These are phyloP conservation scores for Sporothrix schenckii DNA, from an alignment of 2,329 filamentous ascomycete genomes.

Conservation along the genomic window DNA sequence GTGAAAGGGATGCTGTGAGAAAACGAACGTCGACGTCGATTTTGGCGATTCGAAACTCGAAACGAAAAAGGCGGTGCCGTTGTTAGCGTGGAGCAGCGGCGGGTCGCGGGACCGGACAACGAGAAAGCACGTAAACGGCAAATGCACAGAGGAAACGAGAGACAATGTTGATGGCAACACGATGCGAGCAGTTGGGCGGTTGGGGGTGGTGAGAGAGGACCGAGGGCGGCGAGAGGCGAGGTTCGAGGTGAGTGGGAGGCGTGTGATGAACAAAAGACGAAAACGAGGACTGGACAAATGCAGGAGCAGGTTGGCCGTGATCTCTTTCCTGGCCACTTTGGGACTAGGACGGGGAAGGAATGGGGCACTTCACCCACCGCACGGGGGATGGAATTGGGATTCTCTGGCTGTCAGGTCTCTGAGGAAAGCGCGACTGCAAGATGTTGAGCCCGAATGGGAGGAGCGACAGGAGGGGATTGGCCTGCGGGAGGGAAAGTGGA, in stretches of 20 bases:
- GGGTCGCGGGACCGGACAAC: conserved; percentile 11
- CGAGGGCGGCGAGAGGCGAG: neutral
- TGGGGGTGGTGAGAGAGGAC: neutral
- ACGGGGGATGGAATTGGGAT: conserved; percentile 22
- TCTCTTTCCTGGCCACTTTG: conserved; percentile 24
- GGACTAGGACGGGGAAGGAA: conserved; percentile 28
- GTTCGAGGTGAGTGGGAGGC: conserved; percentile 14
- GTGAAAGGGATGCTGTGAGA: neutral
- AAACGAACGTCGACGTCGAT: conserved; percentile 23
- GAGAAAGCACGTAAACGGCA: neutral
- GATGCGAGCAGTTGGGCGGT: neutral
- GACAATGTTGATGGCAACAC: conserved; percentile 13
- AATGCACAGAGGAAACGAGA: conserved; percentile 21
- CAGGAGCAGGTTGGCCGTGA: conserved; percentile 27
- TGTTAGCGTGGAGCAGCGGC: conserved; percentile 24
- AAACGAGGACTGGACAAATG: conserved; percentile 7
- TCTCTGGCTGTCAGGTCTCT: conserved; percentile 7
- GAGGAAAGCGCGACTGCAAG: neutral
- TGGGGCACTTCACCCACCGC: neutral
- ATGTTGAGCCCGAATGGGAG: neutral
- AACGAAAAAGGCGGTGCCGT: conserved; percentile 18
- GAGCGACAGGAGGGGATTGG: conserved; percentile 16
- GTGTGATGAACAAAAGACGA: conserved; percentile 9
- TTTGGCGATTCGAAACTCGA: conserved; percentile 22
- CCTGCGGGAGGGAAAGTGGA: neutral